Evolutionary conservation across 768 basidiomycete genomes (phyloP), one percentile per base, ranked within the genome.

Genomic region (Russula abietina): DNA sequence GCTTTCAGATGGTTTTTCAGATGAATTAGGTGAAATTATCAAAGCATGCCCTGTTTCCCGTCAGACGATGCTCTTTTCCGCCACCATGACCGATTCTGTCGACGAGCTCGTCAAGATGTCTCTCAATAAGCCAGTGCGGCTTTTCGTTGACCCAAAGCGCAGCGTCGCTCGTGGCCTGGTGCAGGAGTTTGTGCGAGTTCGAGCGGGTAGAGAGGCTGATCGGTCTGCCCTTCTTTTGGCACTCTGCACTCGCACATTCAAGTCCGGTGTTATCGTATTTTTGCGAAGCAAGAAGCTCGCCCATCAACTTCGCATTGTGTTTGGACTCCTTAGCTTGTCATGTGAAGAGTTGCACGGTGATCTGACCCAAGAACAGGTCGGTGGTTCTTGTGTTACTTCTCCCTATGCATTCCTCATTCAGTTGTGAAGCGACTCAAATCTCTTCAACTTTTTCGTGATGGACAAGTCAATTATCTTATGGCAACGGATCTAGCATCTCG

Each of bases 1-100:
- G 92, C 84, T 99, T 38, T 87, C 85, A 1, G 91, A 94, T 73
- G 97, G 95, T 30, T 99, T 98, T 76, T 85, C 89, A 8, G 97
- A 95, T 72, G 97, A 98, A 73, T 79, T 99, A 38, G 78, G 84
- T 19, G 97, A 99, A 75, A 97, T 99, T 69, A 86, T 98, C 75
- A 88, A 87, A 69, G 83, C 90, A 19, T 97, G 94, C 71, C 94
- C 94, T 2, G 74, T 75, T 24, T 88, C 89, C 28, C 84, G 97
- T 41, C 97, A 98, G 73, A 98, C 97, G 4, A 96, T 99, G 93
- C 80, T 99, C 41, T 99, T 99, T 75, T 97, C 94, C 0, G 97
- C 97, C 2, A 99, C 97, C 1, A 98, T 98, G 90, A 98, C 95
- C 4, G 97, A 99, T 73, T 89, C 90, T 1, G 89, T 98, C 10